phyloP scores from a whole-genome alignment of 2,329 filamentous ascomycete genomes.

The Trichoderma breve region DNA sequence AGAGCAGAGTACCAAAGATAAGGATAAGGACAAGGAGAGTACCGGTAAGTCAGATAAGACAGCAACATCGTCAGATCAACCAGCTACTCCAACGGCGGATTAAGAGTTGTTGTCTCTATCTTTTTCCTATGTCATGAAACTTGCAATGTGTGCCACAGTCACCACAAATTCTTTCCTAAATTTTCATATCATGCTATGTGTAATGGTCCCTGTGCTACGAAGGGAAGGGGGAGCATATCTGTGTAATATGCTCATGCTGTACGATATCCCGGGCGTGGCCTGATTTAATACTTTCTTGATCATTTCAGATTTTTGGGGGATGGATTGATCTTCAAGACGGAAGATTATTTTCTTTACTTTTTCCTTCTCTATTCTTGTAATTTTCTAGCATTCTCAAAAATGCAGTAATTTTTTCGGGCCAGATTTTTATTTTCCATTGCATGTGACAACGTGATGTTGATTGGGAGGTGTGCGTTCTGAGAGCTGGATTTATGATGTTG shows the following conservation, averaged over 20 bases:
- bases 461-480: not conserved
- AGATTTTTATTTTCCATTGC: not conserved
- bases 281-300: not conserved
- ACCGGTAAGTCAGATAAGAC: conserved; percentile 8
- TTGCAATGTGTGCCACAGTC: not conserved
- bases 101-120: not conserved
- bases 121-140: not conserved
- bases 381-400: not conserved
- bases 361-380: not conserved
- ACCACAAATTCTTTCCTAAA: not conserved
- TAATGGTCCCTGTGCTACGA: conserved; percentile 5
- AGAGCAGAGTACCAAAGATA: conserved; percentile 22
- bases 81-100: not conserved
- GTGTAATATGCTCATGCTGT: conserved; percentile 10
- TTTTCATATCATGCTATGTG: not conserved
- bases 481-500: not conserved
- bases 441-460: not conserved
- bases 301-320: not conserved
- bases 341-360: not conserved
- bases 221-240: not conserved
- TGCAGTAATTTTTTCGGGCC: conserved; percentile 8
- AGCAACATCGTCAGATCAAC: not conserved
- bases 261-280: conserved; percentile 14
- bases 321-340: not conserved
- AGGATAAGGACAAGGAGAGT: conserved; percentile 18